A percentile compares a stretch with the other conserved stretches of the same genome.
phyloP scores from a whole-genome alignment of 2,329 filamentous ascomycete species.

The Aureobasidium zeae region DNA sequence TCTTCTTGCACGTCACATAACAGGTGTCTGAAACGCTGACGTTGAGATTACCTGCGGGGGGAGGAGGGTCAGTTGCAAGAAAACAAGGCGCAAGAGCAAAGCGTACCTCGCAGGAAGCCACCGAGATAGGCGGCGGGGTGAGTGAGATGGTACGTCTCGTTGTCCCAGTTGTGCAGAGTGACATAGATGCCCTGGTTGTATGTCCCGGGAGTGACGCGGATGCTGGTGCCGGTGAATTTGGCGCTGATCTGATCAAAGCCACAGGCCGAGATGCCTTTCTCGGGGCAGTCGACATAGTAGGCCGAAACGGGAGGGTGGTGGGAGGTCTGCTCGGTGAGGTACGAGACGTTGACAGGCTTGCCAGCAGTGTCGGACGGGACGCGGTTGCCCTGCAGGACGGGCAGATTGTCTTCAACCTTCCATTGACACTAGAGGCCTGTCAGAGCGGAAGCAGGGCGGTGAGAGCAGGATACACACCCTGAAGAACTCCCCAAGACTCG shows the following conservation, averaged over 20 bases:
- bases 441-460: constrained; percentile 12
- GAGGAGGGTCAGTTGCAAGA: not conserved
- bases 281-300: constrained; percentile 86
- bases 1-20: constrained; percentile 82
- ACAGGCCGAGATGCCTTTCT: constrained; percentile 75
- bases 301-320: constrained; percentile 96
- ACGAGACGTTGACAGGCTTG: constrained; percentile 67
- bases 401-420: constrained; percentile 75
- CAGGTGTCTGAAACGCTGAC: constrained; percentile 85
- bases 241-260: constrained; percentile 95
- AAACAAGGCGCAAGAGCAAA: no score
- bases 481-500: constrained; percentile 93
- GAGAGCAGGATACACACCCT: constrained; percentile 48
- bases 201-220: constrained; percentile 83
- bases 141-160: constrained; percentile 90
- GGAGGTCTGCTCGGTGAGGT: constrained; percentile 93
- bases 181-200: constrained; percentile 97
- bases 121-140: constrained; percentile 91
- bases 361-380: constrained; percentile 29
- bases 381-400: constrained; percentile 39
- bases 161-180: constrained; percentile 64
- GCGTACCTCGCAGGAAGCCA: constrained; percentile 64
- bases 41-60: constrained; percentile 61
- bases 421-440: constrained; percentile 64
- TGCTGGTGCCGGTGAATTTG: constrained; percentile 92